Base-by-base conservation (phyloP, 2,329 filamentous ascomycete species). In the Salinomyces thailandicus region DNA sequence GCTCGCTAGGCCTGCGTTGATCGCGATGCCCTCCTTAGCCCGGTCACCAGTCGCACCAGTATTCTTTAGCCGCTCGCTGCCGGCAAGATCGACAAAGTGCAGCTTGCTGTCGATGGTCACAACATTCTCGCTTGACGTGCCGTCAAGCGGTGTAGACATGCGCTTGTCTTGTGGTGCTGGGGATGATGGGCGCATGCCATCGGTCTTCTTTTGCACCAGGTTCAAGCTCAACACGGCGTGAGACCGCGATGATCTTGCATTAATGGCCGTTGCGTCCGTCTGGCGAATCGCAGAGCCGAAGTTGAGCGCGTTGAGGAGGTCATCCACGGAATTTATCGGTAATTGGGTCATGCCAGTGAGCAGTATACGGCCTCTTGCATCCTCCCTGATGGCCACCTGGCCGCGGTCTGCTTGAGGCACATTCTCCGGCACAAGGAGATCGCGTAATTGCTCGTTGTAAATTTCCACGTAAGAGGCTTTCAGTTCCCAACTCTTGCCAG, bases 191-290 rank as follows among this genome's bases (percentile, higher is more conserved):
- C 33, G 11, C 11, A 20, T 34, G 15, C 61, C 53, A 40, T 76
- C 77, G 48, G 59, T 71, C 62, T 85, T 91, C 52, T 83, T 83
- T 64, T 95, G 85, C 5, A 96, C 72, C 5, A 98, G 72, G 52
- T 96, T 96, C 44, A 98, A 67, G 56, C 85, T 95, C 62, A 98
- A 96, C 18, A 98, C 87, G 20, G 91, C 91, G 59, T 98, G 91
- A 1, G 91, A 98, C 46, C 91, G 85, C 8, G 91, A 98, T 0
- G 91, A 98, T 57, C 94, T 89, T 29, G 89, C 91, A 57, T 98
- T 98, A 55, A 96, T 91, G 3, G 89, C 91, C 2, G 91, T 98
- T 16, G 91, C 81, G 62, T 98, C 91, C 0, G 91, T 98, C 58
- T 98, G 91, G 42, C 91, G 82, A 55, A 98, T 93, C 16, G 81